phyloP scores from a whole-genome alignment of 1,139 yeast species.

The Yamadazyma pseudoaaseri region DNA sequence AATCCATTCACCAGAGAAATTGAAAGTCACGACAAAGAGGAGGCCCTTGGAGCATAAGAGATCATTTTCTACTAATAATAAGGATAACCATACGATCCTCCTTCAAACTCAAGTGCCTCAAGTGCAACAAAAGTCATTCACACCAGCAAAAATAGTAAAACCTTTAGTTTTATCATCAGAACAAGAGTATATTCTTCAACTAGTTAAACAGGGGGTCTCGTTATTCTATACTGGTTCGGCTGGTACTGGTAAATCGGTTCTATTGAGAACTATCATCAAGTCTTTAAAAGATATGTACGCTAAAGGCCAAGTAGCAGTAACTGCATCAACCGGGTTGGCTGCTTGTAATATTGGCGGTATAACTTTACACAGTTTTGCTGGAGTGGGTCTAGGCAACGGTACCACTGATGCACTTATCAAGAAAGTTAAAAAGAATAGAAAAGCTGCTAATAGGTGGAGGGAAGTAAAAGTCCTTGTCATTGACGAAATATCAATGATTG shows the following conservation, averaged over 20 bases:
- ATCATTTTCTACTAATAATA: too few species aligned
- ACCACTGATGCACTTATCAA: conserved; percentile 40
- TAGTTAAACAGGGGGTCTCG: conserved; percentile 47
- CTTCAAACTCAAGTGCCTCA: conserved; percentile 10
- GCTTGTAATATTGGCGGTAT: conserved; percentile 90
- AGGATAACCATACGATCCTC: conserved; percentile 6
- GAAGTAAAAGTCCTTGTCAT: conserved; percentile 63
- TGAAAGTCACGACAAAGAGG: too few species aligned
- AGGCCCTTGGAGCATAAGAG: too few species aligned
- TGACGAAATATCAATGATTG: conserved; percentile 91
- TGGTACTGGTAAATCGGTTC: conserved; percentile 90
- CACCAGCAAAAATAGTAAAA: conserved; percentile 8
- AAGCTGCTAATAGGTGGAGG: conserved; percentile 61
- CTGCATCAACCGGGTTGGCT: conserved; percentile 92
- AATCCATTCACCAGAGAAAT: too few species aligned
- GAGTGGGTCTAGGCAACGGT: conserved; percentile 71
- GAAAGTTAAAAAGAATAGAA: conserved; percentile 55
- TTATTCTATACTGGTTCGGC: conserved; percentile 93
- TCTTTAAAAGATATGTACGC: conserved; percentile 49
- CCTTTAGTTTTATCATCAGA: conserved; percentile 30
- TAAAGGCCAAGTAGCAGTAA: conserved; percentile 64
- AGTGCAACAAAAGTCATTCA: background rate
- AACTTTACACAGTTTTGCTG: conserved; percentile 83
- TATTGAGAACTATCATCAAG: conserved; percentile 68
- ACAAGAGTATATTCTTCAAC: conserved; percentile 38